phyloP scores from a whole-genome alignment of 768 basidiomycete genomes.

The Auriscalpium microsporum region DNA sequence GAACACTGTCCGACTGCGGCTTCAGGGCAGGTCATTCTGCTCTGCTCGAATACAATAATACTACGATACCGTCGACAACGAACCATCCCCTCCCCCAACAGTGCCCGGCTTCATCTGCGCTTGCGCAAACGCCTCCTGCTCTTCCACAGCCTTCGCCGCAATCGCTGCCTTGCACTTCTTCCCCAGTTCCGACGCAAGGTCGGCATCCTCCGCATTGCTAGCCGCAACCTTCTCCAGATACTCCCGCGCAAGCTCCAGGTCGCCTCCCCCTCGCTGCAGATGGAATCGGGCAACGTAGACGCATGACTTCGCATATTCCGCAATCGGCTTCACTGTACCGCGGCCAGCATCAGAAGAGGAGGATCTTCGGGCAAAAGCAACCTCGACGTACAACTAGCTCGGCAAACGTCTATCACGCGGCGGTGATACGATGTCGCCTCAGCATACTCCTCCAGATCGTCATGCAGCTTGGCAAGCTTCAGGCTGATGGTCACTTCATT shows the following conservation, averaged over 20 bases:
- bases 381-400: constrained; percentile 41
- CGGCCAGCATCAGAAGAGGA: constrained; percentile 12
- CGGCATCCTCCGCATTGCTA: constrained; percentile 14
- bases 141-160: constrained; percentile 2
- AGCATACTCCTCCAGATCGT: constrained; percentile 52
- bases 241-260: constrained; percentile 65
- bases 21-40: constrained; percentile 17
- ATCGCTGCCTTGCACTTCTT: constrained; percentile 14
- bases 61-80: too few species aligned
- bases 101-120: too few species aligned
- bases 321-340: constrained; percentile 50
- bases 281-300: constrained; percentile 79
- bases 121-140: background rate
- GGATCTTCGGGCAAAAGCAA: too few species aligned
- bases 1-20: constrained; percentile 10
- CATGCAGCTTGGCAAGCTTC: constrained; percentile 67
- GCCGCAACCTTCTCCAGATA: constrained; percentile 51
- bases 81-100: too few species aligned
- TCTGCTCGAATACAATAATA: background rate
- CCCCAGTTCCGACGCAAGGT: constrained; percentile 9
- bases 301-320: constrained; percentile 78
- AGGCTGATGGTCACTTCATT: constrained; percentile 66
- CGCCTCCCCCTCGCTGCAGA: constrained; percentile 48
- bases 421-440: constrained; percentile 77
- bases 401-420: constrained; percentile 66